Evolutionary conservation across 768 basidiomycete genomes (phyloP), one percentile per base, ranked within the genome.

Genomic region (Pilatotrama ljubarskyi): DNA sequence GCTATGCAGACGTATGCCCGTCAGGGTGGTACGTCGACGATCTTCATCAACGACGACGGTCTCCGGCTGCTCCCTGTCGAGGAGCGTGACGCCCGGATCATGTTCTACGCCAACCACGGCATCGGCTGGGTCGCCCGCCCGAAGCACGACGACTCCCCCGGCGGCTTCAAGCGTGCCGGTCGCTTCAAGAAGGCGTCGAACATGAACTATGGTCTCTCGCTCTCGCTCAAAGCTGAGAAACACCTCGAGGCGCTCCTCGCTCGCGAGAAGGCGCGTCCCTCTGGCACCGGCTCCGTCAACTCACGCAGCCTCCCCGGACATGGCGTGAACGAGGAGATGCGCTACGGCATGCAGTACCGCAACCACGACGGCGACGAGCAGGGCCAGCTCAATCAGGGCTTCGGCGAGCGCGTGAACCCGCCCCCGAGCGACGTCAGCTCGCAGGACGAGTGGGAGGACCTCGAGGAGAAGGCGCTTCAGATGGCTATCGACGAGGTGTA

Each of bases 341-440:
- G 80, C 60, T 84, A 83, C 52, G 89, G 88, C 24, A 78, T 84
- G 65, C 86, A 88, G 70, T 85, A 85, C 65, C 84, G 85, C 70
- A 84, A 85, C 51, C 80, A 78, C 32, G 79, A 82, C 26, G 82
- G 88, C n/a, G 84, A 84, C 64, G 86, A 90, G 64, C 76, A 78
- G 69, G 68, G 66, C 26, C 65, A 74, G 14, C 49, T 78, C 26
- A 69, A 68, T 69, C 70, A 36, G 67, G 69, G 59, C 66, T 68
- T 22, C 42, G 64, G 25, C 36, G 65, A 44, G 54, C 66, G 49
- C 64, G 66, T 35, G 59, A 37, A 60, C 26, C 41, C 52, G 13
- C 59, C 55, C 9, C 64, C 54, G 22, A 64, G 61, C 58, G 68
- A 67, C 35, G 59, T 52, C 18, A 55, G 51, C 36, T 66, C 63